phyloP scores from a whole-genome alignment of 768 basidiomycete genomes.

The Fomitopsis pulvina region DNA sequence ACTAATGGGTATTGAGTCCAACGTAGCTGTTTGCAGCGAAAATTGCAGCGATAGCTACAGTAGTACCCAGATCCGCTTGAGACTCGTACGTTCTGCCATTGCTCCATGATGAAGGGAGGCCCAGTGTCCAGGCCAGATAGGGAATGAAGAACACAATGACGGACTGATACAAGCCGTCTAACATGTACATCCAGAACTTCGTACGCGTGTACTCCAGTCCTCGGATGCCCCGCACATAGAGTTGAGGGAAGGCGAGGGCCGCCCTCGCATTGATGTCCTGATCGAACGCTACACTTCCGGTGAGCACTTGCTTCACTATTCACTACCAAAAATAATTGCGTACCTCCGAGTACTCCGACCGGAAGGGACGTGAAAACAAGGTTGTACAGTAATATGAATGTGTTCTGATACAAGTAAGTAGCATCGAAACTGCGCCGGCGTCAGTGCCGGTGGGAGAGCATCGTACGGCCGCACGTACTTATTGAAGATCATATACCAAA shows the following conservation, averaged over 20 bases:
- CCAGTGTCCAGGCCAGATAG: slow-evolving; percentile 64
- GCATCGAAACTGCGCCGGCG: slow-evolving; percentile 67
- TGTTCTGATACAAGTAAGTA: slow-evolving; percentile 92
- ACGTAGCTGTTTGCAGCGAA: slow-evolving; percentile 86
- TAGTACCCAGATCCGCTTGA: slow-evolving; percentile 86
- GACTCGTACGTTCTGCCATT: slow-evolving; percentile 68
- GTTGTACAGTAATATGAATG: slow-evolving; percentile 89
- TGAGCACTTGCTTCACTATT: neutral
- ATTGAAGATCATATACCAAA: slow-evolving; percentile 92
- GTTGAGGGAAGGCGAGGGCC: slow-evolving; percentile 86
- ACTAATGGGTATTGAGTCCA: slow-evolving; percentile 87
- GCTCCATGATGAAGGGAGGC: slow-evolving; percentile 63
- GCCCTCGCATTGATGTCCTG: slow-evolving; percentile 91
- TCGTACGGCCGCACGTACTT: slow-evolving; percentile 39
- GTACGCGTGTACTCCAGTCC: slow-evolving; percentile 87
- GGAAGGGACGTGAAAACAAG: slow-evolving; percentile 91
- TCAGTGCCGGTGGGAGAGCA: neutral
- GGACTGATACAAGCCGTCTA: slow-evolving; percentile 92
- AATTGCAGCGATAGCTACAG: slow-evolving; percentile 82
- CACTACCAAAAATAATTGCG: neutral
- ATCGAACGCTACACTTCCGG: slow-evolving; percentile 64
- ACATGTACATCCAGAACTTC: slow-evolving; percentile 95
- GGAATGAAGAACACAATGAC: slow-evolving; percentile 83
- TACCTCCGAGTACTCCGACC: slow-evolving; percentile 85
- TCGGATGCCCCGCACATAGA: slow-evolving; percentile 92